These are phyloP conservation scores for Musa acuminata DNA, from an alignment of 176 grass and related monocot species.

Conservation along the genomic window DNA sequence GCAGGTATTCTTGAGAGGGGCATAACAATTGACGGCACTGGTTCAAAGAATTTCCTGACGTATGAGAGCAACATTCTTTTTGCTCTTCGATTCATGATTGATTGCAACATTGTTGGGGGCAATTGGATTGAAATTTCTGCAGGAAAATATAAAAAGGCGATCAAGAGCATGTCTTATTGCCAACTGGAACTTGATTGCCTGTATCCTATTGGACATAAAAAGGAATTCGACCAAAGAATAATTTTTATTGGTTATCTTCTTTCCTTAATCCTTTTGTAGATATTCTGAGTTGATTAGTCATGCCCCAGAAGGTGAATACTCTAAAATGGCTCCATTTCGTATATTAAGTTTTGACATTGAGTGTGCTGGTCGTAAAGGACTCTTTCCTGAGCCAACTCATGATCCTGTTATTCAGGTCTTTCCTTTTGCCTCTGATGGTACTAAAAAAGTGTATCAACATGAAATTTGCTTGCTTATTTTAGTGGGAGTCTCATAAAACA, in stretches of 20 bases:
- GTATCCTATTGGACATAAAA: conserved; percentile 52
- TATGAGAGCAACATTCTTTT: conserved; percentile 99
- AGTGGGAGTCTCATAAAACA: conserved; percentile 2
- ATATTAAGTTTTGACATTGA: conserved; percentile 99
- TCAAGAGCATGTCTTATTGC: conserved; percentile 62
- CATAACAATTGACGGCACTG: conserved; percentile 68
- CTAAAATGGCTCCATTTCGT: conserved; percentile 91
- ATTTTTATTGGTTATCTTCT: conserved; percentile 7
- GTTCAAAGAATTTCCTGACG: conserved; percentile 77
- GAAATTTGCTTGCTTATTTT: conserved; percentile 13
- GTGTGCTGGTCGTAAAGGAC: conserved; percentile 92
- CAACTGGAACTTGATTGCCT: conserved; percentile 79
- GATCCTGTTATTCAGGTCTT: conserved; percentile 98
- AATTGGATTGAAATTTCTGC: conserved; percentile 93
- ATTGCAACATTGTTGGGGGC: conserved; percentile 82
- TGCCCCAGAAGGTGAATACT: conserved; percentile 70
- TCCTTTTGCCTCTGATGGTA: conserved; percentile 23
- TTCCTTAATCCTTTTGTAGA: conserved; percentile 44
- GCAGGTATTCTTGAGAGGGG: conserved; percentile 89
- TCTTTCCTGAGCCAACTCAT: conserved; percentile 95
- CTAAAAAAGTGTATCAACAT: conserved; percentile 11
- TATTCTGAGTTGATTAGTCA: conserved; percentile 83
- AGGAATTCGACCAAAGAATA: conserved; percentile 9
- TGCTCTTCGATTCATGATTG: conserved; percentile 97
- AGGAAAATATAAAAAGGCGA: conserved; percentile 78